Evolutionary conservation across 768 basidiomycete species (phyloP).

Genomic region (Amanita rimosa): DNA sequence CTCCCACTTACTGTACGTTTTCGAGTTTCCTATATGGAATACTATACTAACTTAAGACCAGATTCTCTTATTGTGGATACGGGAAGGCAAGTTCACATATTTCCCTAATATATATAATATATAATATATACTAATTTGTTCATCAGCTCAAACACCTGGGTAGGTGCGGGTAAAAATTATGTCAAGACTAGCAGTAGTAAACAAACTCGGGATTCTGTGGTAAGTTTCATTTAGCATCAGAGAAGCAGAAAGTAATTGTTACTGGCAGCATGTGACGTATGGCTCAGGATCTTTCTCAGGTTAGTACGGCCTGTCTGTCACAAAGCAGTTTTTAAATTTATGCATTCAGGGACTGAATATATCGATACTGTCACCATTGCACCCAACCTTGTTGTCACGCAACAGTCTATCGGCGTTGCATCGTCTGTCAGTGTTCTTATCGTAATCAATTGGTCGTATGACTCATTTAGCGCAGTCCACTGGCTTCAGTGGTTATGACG

Average conservation of each 20-base stretch:
- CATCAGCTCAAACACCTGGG: conserved; percentile 20
- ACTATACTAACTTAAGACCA: neutral
- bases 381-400: conserved; percentile 27
- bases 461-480: conserved; percentile 14
- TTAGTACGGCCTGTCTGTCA: conserved; percentile 7
- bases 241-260: neutral
- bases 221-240: conserved; percentile 12
- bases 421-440: conserved; percentile 12
- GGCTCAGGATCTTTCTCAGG: conserved; percentile 54
- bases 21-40: neutral
- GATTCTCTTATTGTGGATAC: neutral
- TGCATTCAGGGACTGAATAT: conserved; percentile 29
- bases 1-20: neutral
- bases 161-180: conserved; percentile 40
- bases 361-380: conserved; percentile 45
- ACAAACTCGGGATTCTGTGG: conserved; percentile 20
- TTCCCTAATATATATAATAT: too few species aligned
- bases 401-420: conserved; percentile 56
- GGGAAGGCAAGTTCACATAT: neutral
- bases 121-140: neutral
- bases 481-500: conserved; percentile 46
- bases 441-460: neutral
- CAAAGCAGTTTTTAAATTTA: too few species aligned
- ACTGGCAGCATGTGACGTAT: conserved; percentile 38
- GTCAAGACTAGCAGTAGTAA: conserved; percentile 31